These are phyloP conservation scores for Achaetomiella virescens DNA, from an alignment of 495 filamentous ascomycete genomes.

Conservation along the genomic window DNA sequence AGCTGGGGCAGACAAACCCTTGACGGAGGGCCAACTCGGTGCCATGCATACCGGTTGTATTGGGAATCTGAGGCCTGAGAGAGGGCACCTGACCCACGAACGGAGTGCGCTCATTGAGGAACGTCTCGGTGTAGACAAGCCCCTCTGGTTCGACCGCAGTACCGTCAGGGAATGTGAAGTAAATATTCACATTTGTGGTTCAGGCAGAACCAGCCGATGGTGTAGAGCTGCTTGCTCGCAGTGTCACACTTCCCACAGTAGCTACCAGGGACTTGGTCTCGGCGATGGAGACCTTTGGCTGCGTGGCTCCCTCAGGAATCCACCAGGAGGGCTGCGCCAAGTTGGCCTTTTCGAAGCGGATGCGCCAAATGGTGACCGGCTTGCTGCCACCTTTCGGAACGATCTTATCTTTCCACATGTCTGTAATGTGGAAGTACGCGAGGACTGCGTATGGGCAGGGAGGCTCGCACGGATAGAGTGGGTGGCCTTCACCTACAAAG, in stretches of 20 bases:
- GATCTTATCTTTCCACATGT: constrained; percentile 63
- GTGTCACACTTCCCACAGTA: constrained; percentile 25
- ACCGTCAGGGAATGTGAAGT: constrained; percentile 46
- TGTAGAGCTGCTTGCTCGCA: constrained; percentile 34
- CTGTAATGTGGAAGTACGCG: constrained; percentile 64
- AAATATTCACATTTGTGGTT: constrained; percentile 47
- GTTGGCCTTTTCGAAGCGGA: constrained; percentile 68
- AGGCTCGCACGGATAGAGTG: constrained; percentile 45
- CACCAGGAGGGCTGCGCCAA: constrained; percentile 62
- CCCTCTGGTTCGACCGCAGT: constrained; percentile 22
- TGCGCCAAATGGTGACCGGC: constrained; percentile 43
- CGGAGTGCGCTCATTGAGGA: constrained; percentile 43
- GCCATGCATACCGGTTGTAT: constrained; percentile 17
- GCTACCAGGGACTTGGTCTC: not conserved
- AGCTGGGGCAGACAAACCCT: constrained; percentile 71
- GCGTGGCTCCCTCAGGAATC: constrained; percentile 20
- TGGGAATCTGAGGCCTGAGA: constrained; percentile 32
- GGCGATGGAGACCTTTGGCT: not conserved
- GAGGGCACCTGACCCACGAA: constrained; percentile 17
- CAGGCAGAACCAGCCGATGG: constrained; percentile 65
- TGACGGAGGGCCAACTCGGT: constrained; percentile 32
- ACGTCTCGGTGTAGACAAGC: constrained; percentile 52
- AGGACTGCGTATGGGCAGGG: constrained; percentile 65
- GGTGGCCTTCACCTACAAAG: constrained; percentile 47
- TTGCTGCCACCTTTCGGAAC: constrained; percentile 14